Evolutionary conservation across 192 early-diverging fungal species (phyloP).

Genomic region (Linnemannia elongata): DNA sequence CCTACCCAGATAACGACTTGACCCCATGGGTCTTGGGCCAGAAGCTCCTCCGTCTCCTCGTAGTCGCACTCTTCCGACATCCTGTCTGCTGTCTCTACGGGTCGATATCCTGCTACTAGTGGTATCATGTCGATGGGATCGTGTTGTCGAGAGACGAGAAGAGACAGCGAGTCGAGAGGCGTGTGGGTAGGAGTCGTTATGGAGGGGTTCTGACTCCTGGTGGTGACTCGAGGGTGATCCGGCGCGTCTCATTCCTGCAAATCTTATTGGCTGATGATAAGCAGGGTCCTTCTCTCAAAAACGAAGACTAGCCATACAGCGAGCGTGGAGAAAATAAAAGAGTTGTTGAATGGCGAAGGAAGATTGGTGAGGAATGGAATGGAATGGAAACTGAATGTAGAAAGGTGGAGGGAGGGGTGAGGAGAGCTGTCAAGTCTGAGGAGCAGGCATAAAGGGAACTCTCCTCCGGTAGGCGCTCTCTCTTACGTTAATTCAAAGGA

Average conservation of each 20-base stretch:
- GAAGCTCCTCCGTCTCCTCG: not conserved
- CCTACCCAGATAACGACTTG: not conserved
- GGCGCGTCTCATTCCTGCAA: slow-evolving; percentile 10
- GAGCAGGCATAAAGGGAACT: not conserved
- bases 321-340: not conserved
- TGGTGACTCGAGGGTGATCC: not conserved
- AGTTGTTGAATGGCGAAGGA: no score
- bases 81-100: not conserved
- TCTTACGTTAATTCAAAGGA: not conserved
- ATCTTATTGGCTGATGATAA: not conserved
- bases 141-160: not conserved
- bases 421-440: not conserved
- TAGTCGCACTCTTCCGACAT: not conserved
- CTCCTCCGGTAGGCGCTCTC: not conserved
- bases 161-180: not conserved
- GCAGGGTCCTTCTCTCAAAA: not conserved
- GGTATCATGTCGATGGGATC: not conserved
- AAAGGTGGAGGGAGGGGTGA: not conserved
- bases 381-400: not conserved
- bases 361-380: not conserved
- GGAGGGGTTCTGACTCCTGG: not conserved
- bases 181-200: not conserved
- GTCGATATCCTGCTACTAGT: not conserved
- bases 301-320: not conserved
- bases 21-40: not conserved